Conservation (phyloP, 2,329 filamentous ascomycete genomes). For the Fusarium piperis region DNA sequence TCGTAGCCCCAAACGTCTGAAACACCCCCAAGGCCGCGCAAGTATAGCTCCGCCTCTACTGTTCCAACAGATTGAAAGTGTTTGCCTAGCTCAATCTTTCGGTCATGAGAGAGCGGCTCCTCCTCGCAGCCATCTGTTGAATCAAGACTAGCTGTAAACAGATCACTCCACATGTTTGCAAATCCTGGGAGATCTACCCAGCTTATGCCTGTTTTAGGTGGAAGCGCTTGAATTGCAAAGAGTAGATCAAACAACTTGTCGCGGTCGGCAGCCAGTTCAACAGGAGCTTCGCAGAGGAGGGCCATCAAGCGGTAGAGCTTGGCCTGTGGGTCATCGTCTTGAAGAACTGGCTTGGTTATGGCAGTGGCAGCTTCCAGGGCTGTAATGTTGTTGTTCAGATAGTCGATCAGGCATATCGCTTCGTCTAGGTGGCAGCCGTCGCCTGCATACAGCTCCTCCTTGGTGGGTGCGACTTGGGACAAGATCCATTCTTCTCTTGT, state of each 20-base stretch:
- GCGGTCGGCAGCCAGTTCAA: not conserved
- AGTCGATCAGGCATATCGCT: not conserved
- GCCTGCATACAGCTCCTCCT: not conserved
- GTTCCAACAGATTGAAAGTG: not conserved
- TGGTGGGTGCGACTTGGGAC: not conserved
- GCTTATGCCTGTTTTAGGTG: not conserved
- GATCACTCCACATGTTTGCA: not conserved
- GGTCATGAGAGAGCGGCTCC: not conserved
- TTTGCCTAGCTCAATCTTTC: not conserved
- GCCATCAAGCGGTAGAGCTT: not conserved
- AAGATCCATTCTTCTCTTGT: not conserved
- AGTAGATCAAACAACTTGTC: not conserved
- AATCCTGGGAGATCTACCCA: not conserved
- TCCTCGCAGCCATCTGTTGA: not conserved
- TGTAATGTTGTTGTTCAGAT: not conserved
- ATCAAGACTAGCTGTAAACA: not conserved
- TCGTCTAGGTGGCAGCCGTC: not conserved
- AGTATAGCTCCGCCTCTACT: slow-evolving; percentile 4
- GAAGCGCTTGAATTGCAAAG: not conserved
- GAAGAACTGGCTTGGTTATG: not conserved
- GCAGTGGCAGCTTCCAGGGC: not conserved
- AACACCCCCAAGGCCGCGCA: not conserved
- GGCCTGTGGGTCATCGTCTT: not conserved
- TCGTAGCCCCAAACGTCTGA: not conserved
- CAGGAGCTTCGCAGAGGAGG: not conserved